Evolutionary conservation across 495 filamentous ascomycete species (phyloP), one percentile per base, ranked within the genome.

Genomic region (Tuber melanosporum): DNA sequence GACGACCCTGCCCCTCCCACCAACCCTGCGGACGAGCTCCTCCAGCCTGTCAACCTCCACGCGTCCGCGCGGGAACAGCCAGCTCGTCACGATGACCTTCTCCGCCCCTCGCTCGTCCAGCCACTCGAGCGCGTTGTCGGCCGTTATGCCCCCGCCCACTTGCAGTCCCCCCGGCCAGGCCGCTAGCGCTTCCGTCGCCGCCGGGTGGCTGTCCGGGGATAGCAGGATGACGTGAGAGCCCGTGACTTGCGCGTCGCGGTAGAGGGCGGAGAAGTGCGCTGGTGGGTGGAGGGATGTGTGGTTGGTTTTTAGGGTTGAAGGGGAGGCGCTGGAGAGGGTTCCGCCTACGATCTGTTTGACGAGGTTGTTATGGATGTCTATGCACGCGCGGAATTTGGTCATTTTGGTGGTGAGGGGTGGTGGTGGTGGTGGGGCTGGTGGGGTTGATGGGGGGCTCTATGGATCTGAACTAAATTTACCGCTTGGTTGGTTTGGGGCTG

Each of bases 201-300:
- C 94, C 2, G 89, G 90, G 0, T 91, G 89, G 85, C 97, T 98
- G 0, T 91, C 92, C 4, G 92, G 91, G 0, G 96, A 96, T 41
- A 99, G 90, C 91, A 97, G 97, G 78, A 99, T 97, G 44, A 98
- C 93, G 85, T 99, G 95, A 3, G 90, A 94, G 17, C 96, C 96
- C 0, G 86, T 87, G 19, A 97, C 86, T 47, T 85, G 86, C 85
- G 93, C 86, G 19, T 92, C 87, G 71, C 86, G 88, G 87, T 99
- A 99, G 20, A 98, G 87, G 71, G 84, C 82, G 22, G 94, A 91
- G 84, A 92, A 99, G 85, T 97, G 86, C 17, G 89, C 87, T 5
- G 96, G 89, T 9, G 95, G 91, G 69, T 93, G 91, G 20, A 89
- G 88, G 4, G 95, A 97, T 44, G 96, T 89, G 85, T 92, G 93